Conservation (phyloP, 345 rosid species). For the Acer negundo region DNA sequence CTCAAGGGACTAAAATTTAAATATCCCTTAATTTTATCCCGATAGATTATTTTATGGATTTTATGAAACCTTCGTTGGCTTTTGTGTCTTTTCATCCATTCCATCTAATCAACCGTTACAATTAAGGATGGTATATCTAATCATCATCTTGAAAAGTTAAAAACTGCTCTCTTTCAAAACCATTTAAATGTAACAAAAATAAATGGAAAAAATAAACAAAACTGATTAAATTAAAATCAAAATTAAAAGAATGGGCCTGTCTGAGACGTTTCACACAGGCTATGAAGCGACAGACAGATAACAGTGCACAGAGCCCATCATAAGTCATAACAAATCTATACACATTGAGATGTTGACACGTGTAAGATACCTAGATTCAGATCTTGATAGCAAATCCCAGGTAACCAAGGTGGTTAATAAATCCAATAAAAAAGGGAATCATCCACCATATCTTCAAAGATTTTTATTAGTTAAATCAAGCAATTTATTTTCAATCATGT, state of each 20-base stretch:
- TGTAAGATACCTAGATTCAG: background rate
- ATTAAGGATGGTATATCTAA: too few relatives aligned
- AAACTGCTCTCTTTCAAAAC: too few relatives aligned
- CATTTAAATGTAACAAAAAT: background rate
- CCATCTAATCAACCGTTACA: too few relatives aligned
- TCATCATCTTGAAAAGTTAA: too few relatives aligned
- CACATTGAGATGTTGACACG: slow-evolving; percentile 2
- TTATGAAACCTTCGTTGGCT: too few relatives aligned
- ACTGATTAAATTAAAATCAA: too few relatives aligned
- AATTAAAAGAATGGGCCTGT: background rate
- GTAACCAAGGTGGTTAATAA: too few relatives aligned
- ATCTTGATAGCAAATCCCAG: background rate
- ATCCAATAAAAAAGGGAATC: slow-evolving; percentile 1
- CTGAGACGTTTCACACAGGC: background rate
- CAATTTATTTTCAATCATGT: background rate
- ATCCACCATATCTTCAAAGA: background rate
- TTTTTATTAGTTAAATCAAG: background rate
- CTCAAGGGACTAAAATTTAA: too few relatives aligned
- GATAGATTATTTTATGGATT: too few relatives aligned
- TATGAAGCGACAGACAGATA: background rate
- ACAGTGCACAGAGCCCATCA: slow-evolving; percentile 29
- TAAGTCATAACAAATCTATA: slow-evolving; percentile 22
- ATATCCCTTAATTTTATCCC: too few relatives aligned
- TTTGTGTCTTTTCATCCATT: background rate
- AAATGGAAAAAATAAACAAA: background rate